Evolutionary conservation across 176 grass and related monocot species (phyloP).

Genomic region (Oryza longistaminata): DNA sequence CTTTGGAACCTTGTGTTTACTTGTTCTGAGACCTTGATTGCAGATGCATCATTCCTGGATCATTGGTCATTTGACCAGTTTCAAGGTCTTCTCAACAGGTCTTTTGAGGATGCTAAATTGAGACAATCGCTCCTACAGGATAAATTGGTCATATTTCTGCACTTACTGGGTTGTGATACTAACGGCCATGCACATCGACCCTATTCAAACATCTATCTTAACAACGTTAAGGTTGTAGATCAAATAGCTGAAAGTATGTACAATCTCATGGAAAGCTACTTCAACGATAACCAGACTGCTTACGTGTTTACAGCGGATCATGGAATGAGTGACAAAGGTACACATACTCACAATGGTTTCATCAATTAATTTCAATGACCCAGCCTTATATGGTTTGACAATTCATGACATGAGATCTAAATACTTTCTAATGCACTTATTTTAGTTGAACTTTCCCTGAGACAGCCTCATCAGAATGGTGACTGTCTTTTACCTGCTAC

Average conservation of each 20-base stretch:
- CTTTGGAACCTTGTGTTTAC: conserved; percentile 42
- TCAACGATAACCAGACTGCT: conserved; percentile 77
- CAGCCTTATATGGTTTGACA: conserved; percentile 19
- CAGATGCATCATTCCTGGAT: conserved; percentile 99
- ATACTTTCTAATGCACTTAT: conserved; percentile 15
- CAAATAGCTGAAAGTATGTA: conserved; percentile 83
- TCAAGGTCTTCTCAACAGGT: conserved; percentile 84
- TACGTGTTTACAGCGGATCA: conserved; percentile 96
- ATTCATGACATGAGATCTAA: not conserved
- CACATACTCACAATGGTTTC: conserved; percentile 3
- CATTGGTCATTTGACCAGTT: conserved; percentile 99
- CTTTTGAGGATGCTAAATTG: conserved; percentile 63
- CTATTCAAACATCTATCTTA: conserved; percentile 92
- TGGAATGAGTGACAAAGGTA: conserved; percentile 99
- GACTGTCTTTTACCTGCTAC: conserved; percentile 6
- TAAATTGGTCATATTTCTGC: conserved; percentile 93
- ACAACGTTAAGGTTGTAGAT: conserved; percentile 97
- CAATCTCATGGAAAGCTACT: conserved; percentile 94
- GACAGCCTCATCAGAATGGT: conserved; percentile 19
- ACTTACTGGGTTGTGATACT: conserved; percentile 92
- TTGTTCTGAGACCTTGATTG: conserved; percentile 48
- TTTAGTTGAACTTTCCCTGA: conserved; percentile 21
- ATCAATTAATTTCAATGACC: conserved; percentile 11
- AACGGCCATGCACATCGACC: conserved; percentile 92
- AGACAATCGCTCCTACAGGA: conserved; percentile 74